These are phyloP conservation scores for Zasmidium cellare DNA, from an alignment of 2,329 filamentous ascomycete genomes.

Conservation along the genomic window DNA sequence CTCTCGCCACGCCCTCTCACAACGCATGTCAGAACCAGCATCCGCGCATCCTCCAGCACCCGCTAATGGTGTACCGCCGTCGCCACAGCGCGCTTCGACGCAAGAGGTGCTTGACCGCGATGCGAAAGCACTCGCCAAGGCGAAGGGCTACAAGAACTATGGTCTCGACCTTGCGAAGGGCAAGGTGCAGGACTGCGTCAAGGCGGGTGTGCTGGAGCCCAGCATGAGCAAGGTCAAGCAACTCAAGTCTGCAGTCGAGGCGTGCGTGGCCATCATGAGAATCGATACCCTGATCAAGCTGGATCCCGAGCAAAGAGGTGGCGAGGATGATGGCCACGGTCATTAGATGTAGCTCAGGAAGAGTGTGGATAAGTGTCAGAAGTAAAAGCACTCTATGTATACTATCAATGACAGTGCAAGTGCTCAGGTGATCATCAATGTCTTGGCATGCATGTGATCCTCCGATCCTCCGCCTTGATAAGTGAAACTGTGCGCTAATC, in stretches of 20 bases:
- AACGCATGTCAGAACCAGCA: conserved; percentile 84
- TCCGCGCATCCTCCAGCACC: conserved; percentile 31
- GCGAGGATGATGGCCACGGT: conserved; percentile 65
- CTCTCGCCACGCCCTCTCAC: conserved; percentile 88
- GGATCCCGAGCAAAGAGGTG: conserved; percentile 79
- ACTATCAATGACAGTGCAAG: background rate
- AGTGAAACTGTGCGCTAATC: background rate
- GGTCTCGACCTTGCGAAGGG: conserved; percentile 87
- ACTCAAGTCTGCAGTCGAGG: conserved; percentile 97
- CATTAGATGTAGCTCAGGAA: conserved; percentile 23
- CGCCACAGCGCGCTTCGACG: conserved; percentile 25
- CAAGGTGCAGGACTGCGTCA: conserved; percentile 88
- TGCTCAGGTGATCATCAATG: background rate
- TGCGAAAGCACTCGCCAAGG: conserved; percentile 84
- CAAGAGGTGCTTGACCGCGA: conserved; percentile 54
- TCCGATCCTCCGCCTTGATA: background rate
- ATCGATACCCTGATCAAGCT: conserved; percentile 99
- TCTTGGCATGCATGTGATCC: conserved; percentile 7
- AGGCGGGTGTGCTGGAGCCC: conserved; percentile 92
- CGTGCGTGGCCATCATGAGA: conserved; percentile 98
- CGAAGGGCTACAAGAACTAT: conserved; percentile 99
- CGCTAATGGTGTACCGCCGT: conserved; percentile 18
- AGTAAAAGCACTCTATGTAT: background rate
- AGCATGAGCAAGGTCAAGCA: conserved; percentile 98
- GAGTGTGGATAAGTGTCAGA: background rate